These are phyloP conservation scores for Bidens hawaiensis DNA, from an alignment of 140 eudicot species.

Conservation along the genomic window DNA sequence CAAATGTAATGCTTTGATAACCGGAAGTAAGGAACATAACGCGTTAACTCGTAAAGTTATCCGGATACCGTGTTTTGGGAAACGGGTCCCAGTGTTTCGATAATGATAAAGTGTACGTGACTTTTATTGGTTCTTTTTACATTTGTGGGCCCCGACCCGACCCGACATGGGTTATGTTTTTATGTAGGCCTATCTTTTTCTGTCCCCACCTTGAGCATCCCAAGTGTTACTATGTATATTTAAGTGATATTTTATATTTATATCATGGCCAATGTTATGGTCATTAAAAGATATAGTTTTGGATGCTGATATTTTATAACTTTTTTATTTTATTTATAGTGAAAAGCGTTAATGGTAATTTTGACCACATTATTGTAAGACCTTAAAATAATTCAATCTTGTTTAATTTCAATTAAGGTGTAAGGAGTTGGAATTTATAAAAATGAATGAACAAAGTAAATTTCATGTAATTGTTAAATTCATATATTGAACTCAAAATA, in stretches of 20 bases:
- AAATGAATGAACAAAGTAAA: too few species aligned
- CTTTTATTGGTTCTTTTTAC: slow-evolving; percentile 7
- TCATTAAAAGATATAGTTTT: background rate
- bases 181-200: background rate
- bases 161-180: background rate
- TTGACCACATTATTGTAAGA: too few species aligned
- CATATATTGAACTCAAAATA: background rate
- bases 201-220: slow-evolving; percentile 11
- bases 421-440: too few species aligned
- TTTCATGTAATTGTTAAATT: too few species aligned
- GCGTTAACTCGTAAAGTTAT: slow-evolving; percentile 20
- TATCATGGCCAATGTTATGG: background rate
- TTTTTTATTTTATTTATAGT: too few species aligned
- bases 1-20: slow-evolving; percentile 10
- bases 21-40: slow-evolving; percentile 14
- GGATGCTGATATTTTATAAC: too few species aligned
- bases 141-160: slow-evolving; percentile 3
- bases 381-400: too few species aligned
- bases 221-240: slow-evolving; percentile 9
- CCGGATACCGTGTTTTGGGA: slow-evolving; percentile 28
- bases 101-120: background rate
- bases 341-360: too few species aligned
- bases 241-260: background rate
- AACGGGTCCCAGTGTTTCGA: slow-evolving; percentile 9
- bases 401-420: too few species aligned